phyloP scores from a whole-genome alignment of 2,329 filamentous ascomycete genomes.

The Hypoxylon sp. region DNA sequence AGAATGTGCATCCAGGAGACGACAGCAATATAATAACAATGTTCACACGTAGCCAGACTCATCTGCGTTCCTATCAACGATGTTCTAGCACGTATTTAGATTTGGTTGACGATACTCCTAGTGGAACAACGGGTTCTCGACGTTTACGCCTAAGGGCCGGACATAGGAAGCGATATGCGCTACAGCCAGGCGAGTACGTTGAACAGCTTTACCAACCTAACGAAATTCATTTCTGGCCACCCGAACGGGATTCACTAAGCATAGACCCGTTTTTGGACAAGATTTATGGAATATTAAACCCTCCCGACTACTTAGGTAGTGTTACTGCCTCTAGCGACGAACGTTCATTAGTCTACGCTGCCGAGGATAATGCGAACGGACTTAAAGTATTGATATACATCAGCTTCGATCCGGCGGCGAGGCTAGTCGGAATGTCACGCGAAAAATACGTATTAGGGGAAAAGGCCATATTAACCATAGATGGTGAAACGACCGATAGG shows the following conservation, averaged over 20 bases:
- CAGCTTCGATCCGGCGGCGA: conserved; percentile 52
- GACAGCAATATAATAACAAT: conserved; percentile 59
- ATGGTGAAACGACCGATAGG: conserved; percentile 5
- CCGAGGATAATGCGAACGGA: conserved; percentile 37
- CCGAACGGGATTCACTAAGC: conserved; percentile 27
- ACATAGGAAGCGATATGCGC: conserved; percentile 58
- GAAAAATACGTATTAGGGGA: conserved; percentile 44
- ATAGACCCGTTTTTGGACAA: conserved; percentile 33
- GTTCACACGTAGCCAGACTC: conserved; percentile 68
- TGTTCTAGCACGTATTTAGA: conserved; percentile 71
- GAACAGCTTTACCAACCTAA: conserved; percentile 44
- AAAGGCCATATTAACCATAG: conserved; percentile 20
- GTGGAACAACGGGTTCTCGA: conserved; percentile 53
- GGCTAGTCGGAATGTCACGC: conserved; percentile 46
- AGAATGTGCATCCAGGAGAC: conserved; percentile 66
- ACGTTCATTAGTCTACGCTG: conserved; percentile 52
- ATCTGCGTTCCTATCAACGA: conserved; percentile 69
- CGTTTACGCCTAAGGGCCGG: conserved; percentile 66
- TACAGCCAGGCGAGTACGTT: conserved; percentile 15
- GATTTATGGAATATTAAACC: conserved; percentile 49
- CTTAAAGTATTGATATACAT: conserved; percentile 50
- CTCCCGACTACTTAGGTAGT: conserved; percentile 37
- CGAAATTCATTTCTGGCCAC: conserved; percentile 51
- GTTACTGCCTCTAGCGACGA: conserved; percentile 49
- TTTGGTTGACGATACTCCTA: conserved; percentile 67